Base-by-base conservation (phyloP, 2,329 filamentous ascomycete genomes). In the Aphanoascus verrucosus region DNA sequence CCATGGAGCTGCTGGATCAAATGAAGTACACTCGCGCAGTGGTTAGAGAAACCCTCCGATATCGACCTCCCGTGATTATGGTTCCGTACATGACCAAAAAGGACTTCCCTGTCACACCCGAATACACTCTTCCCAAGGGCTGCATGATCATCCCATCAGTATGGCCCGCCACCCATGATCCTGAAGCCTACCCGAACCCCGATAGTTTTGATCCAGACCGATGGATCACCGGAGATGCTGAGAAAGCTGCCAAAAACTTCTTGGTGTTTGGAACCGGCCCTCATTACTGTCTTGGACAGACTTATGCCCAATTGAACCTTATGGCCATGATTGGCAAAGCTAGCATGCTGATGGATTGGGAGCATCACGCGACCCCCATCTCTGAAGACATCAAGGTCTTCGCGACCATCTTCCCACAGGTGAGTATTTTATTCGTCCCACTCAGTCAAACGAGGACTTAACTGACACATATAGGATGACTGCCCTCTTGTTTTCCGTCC, bases 371-470 rank as follows among this genome's bases (percentile, higher is more conserved):
- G 15, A 97, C 93, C 9, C 82, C 86, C 0, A 65, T 77, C 55
- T 94, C 88, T 0, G 93, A 98, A 74, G 84, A 94, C 71, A 97
- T 98, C 72, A 91, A 94, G 76, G 91, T 97, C 61, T 98, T 97
- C 73, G 93, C 93, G 40, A 96, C 89, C 28, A 94, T 98, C 62
- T 98, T 98, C 79, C 93, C 93, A 54, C 85, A 86, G 85, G 90
- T 94, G 73, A 70, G 83, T 74, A 38, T 5, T 48, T 28, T 41
- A 55, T 59, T 53, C 52, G 58, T 32, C 41, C 53, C 20, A 50
- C 8, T 5, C 6, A n/a, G 8, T 56, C 15, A 17, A 50, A n/a
- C 28, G 19, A 2, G 17, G n/a, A n/a, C n/a, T 52, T 51, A 38
- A 14, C 40, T 19, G 6, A 11, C 52, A 45, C 58, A 60, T 57